Percentiles rank a stretch among this genome's conserved stretches.
Evolutionary conservation across 306 rosid species (phyloP).

Genomic region (Trichosanthes truncata): DNA sequence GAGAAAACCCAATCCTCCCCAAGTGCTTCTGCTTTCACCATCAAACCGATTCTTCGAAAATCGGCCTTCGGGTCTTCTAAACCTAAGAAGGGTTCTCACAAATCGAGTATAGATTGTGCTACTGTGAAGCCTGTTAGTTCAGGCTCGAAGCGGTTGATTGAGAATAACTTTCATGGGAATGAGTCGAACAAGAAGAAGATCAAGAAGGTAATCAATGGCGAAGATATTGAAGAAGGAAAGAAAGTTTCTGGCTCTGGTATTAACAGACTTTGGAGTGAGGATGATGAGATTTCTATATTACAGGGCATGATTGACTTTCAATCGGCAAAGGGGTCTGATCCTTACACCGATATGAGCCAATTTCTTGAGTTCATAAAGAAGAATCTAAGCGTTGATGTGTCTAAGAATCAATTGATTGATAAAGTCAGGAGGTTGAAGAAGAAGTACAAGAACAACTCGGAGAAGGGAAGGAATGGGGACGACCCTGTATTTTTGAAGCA

Average conservation of each 20-base stretch:
- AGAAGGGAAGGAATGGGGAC: conserved; percentile 21
- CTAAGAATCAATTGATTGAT: conserved; percentile 23
- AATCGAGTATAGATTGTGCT: conserved; percentile 1
- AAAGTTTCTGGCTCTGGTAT: conserved; percentile 14
- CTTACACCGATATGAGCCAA: conserved; percentile 19
- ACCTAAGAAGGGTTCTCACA: background rate
- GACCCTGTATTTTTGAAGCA: conserved; percentile 26
- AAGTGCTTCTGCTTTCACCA: conserved; percentile 34
- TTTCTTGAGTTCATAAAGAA: conserved; percentile 32
- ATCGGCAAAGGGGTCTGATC: conserved; percentile 21
- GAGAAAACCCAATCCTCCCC: conserved; percentile 26
- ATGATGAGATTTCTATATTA: conserved; percentile 31
- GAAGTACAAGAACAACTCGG: conserved; percentile 23
- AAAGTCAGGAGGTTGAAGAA: conserved; percentile 38
- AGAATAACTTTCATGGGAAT: conserved; percentile 8
- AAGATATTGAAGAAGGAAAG: conserved; percentile 26
- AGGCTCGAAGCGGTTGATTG: background rate
- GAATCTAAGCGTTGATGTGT: conserved; percentile 21
- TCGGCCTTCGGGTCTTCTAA: conserved; percentile 13
- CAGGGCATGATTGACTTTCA: conserved; percentile 38
- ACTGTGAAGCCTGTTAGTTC: conserved; percentile 13
- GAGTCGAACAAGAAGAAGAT: conserved; percentile 19
- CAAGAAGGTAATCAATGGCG: conserved; percentile 10
- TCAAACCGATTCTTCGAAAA: conserved; percentile 34
- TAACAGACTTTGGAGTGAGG: conserved; percentile 35